A percentile compares a stretch with the other conserved stretches of the same genome.
phyloP scores from a whole-genome alignment of 371 early-diverging fungal genomes.

The Rhizopus microsporus region DNA sequence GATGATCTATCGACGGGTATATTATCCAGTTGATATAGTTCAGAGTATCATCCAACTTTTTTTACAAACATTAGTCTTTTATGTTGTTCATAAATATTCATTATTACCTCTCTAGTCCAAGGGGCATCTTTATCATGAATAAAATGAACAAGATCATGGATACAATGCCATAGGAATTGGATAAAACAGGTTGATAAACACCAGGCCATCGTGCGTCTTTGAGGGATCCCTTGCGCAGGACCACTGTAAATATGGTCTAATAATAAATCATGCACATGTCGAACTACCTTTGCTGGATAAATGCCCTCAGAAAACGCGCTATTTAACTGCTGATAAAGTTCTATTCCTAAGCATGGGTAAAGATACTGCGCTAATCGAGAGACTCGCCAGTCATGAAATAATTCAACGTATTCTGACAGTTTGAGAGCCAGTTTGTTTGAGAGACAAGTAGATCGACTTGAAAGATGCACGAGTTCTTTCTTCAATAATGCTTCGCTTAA shows the following conservation, averaged over 20 bases:
- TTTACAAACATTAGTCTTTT: not conserved
- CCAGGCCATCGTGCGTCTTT: slow-evolving; percentile 13
- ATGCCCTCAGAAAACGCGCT: not conserved
- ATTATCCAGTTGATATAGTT: slow-evolving; percentile 17
- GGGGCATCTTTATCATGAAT: not conserved
- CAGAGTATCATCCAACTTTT: slow-evolving; percentile 14
- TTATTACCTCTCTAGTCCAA: slow-evolving; percentile 14
- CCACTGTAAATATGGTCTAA: slow-evolving; percentile 4
- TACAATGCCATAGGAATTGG: slow-evolving; percentile 3
- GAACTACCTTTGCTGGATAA: not conserved
- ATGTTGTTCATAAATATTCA: not conserved
- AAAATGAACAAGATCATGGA: not conserved
- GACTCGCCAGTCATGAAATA: slow-evolving; percentile 10
- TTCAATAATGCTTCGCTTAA: not conserved
- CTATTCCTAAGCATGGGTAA: not conserved
- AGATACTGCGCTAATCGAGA: slow-evolving; percentile 6
- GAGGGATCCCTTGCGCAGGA: not conserved
- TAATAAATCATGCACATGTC: not conserved
- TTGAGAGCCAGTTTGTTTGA: not conserved
- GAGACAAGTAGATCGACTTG: not conserved
- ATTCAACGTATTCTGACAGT: slow-evolving; percentile 2
- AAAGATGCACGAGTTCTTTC: not conserved
- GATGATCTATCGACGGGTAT: slow-evolving; percentile 15
- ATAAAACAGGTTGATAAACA: slow-evolving; percentile 5
- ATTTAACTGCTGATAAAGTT: not conserved